phyloP scores from a whole-genome alignment of 495 filamentous ascomycete genomes.

The Hypoxylon fuscum region DNA sequence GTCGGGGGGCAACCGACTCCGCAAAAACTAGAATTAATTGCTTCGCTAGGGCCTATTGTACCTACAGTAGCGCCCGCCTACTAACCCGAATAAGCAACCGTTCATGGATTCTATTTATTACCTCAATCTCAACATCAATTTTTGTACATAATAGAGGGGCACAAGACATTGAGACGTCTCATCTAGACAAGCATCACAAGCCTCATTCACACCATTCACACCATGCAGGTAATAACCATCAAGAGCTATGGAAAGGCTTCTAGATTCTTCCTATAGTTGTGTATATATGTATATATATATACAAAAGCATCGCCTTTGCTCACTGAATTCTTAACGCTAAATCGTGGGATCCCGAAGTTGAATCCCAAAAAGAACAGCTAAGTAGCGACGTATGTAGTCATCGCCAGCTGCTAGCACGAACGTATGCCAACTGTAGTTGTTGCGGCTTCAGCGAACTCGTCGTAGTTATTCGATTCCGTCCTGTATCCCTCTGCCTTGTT shows the following conservation, averaged over 20 bases:
- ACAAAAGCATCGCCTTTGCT: conserved; percentile 33
- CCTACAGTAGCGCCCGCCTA: not conserved
- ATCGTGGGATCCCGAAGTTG: conserved; percentile 16
- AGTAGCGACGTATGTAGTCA: conserved; percentile 13
- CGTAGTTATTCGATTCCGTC: conserved; percentile 6
- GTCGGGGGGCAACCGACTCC: conserved; percentile 32
- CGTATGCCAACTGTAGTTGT: conserved; percentile 1
- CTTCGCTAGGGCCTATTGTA: not conserved
- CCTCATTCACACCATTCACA: not conserved
- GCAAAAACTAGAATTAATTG: conserved; percentile 1
- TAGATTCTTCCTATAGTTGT: not conserved
- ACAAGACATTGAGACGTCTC: no score
- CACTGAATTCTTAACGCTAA: conserved; percentile 15
- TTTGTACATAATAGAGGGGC: no score
- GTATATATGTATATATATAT: conserved; percentile 22
- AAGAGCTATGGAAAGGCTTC: not conserved
- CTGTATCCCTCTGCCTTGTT: conserved; percentile 10
- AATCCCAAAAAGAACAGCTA: conserved; percentile 3
- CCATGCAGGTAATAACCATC: no score
- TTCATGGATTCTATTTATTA: no score
- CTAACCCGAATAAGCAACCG: conserved; percentile 5
- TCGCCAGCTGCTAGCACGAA: conserved; percentile 14
- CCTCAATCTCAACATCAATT: no score
- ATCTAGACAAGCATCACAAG: not conserved
- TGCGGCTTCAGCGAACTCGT: conserved; percentile 11